phyloP scores from a whole-genome alignment of 257 asterid species.

The Nyctanthes arbortristis region DNA sequence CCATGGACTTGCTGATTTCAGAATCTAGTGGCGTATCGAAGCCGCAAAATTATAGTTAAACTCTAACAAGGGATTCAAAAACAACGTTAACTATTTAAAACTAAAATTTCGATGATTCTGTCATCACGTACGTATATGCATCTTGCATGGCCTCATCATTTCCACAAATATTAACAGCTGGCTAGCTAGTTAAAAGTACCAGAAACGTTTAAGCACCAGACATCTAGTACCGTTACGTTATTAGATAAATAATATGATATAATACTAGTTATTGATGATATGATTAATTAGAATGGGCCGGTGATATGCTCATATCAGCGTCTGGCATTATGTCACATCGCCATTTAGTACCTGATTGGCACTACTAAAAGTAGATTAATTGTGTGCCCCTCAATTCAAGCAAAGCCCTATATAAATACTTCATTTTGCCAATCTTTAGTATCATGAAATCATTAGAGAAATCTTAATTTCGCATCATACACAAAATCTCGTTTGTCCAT shows the following conservation, averaged over 20 bases:
- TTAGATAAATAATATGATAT: too few relatives aligned
- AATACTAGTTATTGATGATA: too few relatives aligned
- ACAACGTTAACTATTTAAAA: not conserved
- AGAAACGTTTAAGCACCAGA: too few relatives aligned
- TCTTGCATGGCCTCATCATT: constrained; percentile 20
- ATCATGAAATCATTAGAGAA: constrained; percentile 8
- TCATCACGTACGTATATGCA: constrained; percentile 16
- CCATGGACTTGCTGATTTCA: too few relatives aligned
- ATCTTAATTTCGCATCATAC: not conserved
- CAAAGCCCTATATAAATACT: constrained; percentile 28
- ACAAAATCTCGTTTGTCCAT: not conserved
- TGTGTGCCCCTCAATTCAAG: constrained; percentile 7
- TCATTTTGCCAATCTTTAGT: not conserved
- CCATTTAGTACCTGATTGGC: too few relatives aligned
- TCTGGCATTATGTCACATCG: too few relatives aligned
- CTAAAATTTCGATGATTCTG: not conserved
- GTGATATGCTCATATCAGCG: too few relatives aligned
- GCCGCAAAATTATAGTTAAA: not conserved
- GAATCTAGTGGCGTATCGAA: not conserved
- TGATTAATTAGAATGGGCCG: too few relatives aligned
- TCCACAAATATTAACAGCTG: not conserved
- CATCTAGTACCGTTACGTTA: too few relatives aligned
- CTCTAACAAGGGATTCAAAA: constrained; percentile 6
- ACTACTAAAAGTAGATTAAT: too few relatives aligned
- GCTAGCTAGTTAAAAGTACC: too few relatives aligned